Conservation (phyloP, 2,329 filamentous ascomycete species). For the Phyllosticta paracitricarpa region DNA sequence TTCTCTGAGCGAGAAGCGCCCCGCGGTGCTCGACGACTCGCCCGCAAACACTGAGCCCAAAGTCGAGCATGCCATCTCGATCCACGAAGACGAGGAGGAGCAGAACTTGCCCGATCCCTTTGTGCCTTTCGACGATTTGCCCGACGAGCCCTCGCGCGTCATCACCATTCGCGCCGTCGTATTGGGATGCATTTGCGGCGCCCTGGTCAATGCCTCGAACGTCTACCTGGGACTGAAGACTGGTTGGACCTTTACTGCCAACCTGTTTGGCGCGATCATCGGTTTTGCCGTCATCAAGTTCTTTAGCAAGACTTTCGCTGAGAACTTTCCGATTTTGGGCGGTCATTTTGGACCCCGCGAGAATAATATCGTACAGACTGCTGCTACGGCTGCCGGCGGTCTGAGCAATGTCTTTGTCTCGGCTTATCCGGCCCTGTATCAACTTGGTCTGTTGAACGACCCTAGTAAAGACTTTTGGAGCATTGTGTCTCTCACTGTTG, state of each 20-base stretch:
- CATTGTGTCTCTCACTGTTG: conserved; percentile 50
- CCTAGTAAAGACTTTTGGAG: conserved; percentile 47
- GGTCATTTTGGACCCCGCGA: conserved; percentile 50
- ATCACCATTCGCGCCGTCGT: conserved; percentile 47
- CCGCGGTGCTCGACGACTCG: conserved; percentile 18
- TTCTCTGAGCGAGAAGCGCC: conserved; percentile 23
- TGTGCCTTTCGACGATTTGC: conserved; percentile 33
- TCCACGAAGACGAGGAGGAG: conserved; percentile 16
- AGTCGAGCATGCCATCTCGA: conserved; percentile 14
- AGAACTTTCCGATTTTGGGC: conserved; percentile 43
- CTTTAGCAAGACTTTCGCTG: conserved; percentile 39
- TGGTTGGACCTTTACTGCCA: conserved; percentile 35
- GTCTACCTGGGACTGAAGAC: conserved; percentile 45
- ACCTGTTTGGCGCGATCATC: conserved; percentile 39
- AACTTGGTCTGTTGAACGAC: conserved; percentile 40
- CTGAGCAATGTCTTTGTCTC: conserved; percentile 48
- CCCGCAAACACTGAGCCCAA: conserved; percentile 18
- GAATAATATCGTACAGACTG: conserved; percentile 52
- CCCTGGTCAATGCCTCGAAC: conserved; percentile 52
- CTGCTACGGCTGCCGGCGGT: conserved; percentile 50
- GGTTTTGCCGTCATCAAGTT: conserved; percentile 50
- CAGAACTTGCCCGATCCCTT: conserved; percentile 28
- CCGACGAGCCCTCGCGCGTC: conserved; percentile 38
- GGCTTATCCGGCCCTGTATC: conserved; percentile 51
- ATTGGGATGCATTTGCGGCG: conserved; percentile 46